Conservation (phyloP, 345 rosid species). For the Theobroma cacao region DNA sequence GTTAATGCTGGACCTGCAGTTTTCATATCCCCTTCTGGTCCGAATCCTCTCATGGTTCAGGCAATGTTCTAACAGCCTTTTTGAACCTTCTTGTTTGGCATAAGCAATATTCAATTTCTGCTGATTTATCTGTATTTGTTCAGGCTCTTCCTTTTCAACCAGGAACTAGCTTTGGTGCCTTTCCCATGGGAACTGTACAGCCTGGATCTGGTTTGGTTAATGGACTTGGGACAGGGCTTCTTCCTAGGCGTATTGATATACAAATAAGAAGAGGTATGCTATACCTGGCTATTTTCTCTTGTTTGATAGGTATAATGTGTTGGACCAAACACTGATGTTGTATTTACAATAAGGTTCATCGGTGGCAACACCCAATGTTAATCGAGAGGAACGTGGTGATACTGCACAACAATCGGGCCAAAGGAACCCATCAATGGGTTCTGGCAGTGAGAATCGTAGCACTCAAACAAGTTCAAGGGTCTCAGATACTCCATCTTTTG, state of each 20-base stretch:
- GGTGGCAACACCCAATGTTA: conserved; percentile 31
- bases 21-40: conserved; percentile 63
- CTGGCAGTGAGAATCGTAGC: conserved; percentile 34
- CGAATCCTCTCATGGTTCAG: conserved; percentile 87
- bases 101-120: conserved; percentile 3
- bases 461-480: conserved; percentile 37
- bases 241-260: conserved; percentile 74
- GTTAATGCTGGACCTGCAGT: conserved; percentile 85
- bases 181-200: conserved; percentile 51
- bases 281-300: background rate
- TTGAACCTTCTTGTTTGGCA: background rate
- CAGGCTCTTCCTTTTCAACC: conserved; percentile 75
- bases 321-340: background rate
- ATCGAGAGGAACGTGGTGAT: conserved; percentile 38
- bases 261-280: conserved; percentile 69
- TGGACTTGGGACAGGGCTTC: conserved; percentile 48
- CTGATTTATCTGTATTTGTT: conserved; percentile 25
- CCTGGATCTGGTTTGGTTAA: conserved; percentile 48
- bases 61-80: conserved; percentile 26
- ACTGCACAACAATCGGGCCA: conserved; percentile 41
- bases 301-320: background rate
- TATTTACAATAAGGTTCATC: conserved; percentile 37
- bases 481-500: conserved; percentile 39
- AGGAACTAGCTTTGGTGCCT: conserved; percentile 48
- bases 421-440: conserved; percentile 26